Evolutionary conservation across 257 asterid genomes (phyloP).

Genomic region (Nicotiana sylvestris): DNA sequence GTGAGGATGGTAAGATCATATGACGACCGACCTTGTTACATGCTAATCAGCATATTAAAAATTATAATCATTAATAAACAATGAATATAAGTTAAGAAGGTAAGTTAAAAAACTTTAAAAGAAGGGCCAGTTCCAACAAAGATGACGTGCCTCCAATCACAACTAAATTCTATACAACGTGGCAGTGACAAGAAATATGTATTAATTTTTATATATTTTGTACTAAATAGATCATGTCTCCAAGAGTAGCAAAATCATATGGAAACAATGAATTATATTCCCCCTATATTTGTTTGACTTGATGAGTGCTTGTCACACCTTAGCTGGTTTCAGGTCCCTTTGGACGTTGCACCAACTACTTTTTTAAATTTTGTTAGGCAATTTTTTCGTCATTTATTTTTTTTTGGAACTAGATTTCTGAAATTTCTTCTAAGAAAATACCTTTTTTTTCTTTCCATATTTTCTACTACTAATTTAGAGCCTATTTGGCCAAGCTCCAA

Average conservation of each 20-base stretch:
- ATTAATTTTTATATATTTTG: neutral
- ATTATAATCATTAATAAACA: neutral
- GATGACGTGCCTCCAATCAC: constrained; percentile 11
- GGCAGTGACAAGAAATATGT: neutral
- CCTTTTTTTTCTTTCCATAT: neutral
- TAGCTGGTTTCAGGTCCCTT: neutral
- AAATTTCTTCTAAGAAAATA: neutral
- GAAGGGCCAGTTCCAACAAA: neutral
- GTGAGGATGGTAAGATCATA: neutral
- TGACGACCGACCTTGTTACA: neutral
- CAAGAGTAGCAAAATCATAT: neutral
- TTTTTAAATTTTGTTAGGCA: neutral
- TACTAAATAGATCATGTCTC: neutral
- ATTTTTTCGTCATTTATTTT: neutral
- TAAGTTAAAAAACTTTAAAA: neutral
- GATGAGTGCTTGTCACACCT: constrained; percentile 9
- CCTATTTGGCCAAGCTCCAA: too few relatives aligned
- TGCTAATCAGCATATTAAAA: neutral
- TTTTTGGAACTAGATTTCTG: neutral
- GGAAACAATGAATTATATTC: neutral
- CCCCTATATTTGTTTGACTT: neutral
- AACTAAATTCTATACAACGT: neutral
- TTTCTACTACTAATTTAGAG: neutral
- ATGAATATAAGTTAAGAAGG: neutral
- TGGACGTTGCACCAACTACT: neutral